Conservation (phyloP, 257 asterid species). For the Jacaranda mimosifolia region DNA sequence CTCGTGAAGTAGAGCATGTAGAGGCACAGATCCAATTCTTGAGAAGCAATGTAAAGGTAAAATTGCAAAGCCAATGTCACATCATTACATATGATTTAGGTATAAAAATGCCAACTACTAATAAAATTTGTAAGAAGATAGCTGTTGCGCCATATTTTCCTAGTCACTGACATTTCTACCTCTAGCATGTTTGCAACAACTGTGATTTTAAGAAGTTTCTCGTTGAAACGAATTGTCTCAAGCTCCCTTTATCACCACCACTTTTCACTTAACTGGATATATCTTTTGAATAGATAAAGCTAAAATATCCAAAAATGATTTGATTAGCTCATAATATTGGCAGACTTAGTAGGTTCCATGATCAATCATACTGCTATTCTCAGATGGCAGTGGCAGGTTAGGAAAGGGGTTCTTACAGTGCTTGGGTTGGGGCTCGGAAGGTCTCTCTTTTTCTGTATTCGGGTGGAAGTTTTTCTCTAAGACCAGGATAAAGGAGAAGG, state of each 20-base stretch:
- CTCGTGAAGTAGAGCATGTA: neutral
- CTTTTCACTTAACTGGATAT: neutral
- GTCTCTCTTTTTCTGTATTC: neutral
- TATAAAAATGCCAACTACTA: neutral
- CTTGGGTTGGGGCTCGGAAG: neutral
- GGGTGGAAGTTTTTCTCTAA: neutral
- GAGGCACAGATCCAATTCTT: neutral
- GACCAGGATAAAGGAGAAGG: neutral
- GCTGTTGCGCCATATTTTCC: neutral
- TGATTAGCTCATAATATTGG: neutral
- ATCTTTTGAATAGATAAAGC: neutral
- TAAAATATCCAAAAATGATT: neutral
- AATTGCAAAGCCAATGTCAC: neutral
- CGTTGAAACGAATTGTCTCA: neutral
- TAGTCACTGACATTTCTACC: conserved; percentile 7
- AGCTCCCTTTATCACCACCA: neutral
- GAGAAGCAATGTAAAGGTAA: conserved; percentile 16
- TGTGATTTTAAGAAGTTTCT: conserved; percentile 3
- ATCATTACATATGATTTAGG: neutral
- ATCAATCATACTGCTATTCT: neutral
- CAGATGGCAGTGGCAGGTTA: neutral
- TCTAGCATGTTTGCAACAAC: neutral
- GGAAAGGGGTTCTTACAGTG: neutral
- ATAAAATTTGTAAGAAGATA: neutral
- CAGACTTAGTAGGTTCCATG: too few species aligned